Evolutionary conservation across 208 protist genomes (phyloP).

Genomic region (Phytomonas sp.): DNA sequence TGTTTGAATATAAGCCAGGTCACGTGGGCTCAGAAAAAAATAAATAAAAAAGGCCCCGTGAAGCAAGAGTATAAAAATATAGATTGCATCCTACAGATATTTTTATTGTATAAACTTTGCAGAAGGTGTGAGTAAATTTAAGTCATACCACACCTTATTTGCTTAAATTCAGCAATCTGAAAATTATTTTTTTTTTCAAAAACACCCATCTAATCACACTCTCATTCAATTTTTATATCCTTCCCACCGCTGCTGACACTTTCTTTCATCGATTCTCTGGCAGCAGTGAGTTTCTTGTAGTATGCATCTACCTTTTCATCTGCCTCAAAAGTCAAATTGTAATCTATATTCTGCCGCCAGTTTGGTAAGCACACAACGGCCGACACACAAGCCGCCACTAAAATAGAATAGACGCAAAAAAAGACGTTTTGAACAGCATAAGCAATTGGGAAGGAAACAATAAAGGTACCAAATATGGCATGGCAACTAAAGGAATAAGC

Average conservation of each 20-base stretch:
- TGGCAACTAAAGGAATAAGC: conserved; percentile 17
- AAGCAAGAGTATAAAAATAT: neutral
- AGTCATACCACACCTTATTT: conserved; percentile 3
- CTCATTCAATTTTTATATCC: conserved; percentile 2
- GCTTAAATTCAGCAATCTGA: neutral
- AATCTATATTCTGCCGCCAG: conserved; percentile 62
- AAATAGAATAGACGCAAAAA: conserved; percentile 30
- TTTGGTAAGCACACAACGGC: conserved; percentile 61
- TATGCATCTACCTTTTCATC: conserved; percentile 1
- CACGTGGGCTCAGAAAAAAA: neutral
- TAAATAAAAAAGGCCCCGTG: neutral
- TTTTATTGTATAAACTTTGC: neutral
- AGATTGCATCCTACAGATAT: neutral
- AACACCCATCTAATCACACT: neutral
- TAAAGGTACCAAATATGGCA: conserved; percentile 41
- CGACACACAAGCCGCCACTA: conserved; percentile 23
- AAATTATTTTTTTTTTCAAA: neutral
- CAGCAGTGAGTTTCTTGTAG: conserved; percentile 7
- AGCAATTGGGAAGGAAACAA: conserved; percentile 47
- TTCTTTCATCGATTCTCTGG: neutral
- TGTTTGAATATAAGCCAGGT: neutral
- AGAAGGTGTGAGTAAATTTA: neutral
- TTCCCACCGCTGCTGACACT: neutral
- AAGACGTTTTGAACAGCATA: conserved; percentile 48
- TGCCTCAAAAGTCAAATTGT: conserved; percentile 28